Evolutionary conservation across 306 rosid genomes (phyloP).

Genomic region (Vigna hirtella): DNA sequence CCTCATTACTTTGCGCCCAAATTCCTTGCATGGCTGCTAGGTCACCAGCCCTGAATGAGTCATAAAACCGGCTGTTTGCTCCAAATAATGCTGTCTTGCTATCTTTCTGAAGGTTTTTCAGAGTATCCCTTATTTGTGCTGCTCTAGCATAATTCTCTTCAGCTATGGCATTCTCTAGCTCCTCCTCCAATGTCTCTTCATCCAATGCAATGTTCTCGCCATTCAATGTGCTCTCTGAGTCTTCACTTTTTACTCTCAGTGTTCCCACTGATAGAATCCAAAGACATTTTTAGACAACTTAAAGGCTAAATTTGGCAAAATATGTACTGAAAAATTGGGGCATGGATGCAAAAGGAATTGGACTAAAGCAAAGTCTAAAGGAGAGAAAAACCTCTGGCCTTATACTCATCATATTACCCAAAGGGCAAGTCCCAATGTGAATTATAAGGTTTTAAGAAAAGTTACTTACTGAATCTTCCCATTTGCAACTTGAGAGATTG

Average conservation of each 20-base stretch:
- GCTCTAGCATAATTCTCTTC: constrained; percentile 88
- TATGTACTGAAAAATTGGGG: constrained; percentile 1
- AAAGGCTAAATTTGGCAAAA: constrained; percentile 36
- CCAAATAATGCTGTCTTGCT: constrained; percentile 60
- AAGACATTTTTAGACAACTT: constrained; percentile 44
- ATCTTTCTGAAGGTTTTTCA: constrained; percentile 68
- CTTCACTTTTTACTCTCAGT: constrained; percentile 61
- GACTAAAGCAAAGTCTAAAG: constrained; percentile 27
- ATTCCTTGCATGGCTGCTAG: constrained; percentile 87
- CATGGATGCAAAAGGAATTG: constrained; percentile 21
- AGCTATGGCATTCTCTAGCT: constrained; percentile 73
- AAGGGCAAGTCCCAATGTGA: constrained; percentile 2
- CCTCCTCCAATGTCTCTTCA: constrained; percentile 68
- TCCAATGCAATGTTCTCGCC: constrained; percentile 61
- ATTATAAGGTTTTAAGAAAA: constrained; percentile 29
- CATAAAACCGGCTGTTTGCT: constrained; percentile 74
- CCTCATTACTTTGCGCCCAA: constrained; percentile 75
- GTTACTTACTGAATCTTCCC: constrained; percentile 61
- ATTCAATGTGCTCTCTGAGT: constrained; percentile 57
- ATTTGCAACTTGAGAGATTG: constrained; percentile 43
- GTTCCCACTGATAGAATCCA: constrained; percentile 46
- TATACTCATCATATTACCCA: background rate
- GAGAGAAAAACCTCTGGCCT: background rate
- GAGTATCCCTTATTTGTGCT: constrained; percentile 80
- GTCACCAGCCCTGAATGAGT: constrained; percentile 74